Base-by-base conservation (phyloP, 495 filamentous ascomycete genomes). In the Alectoria sarmentosa region DNA sequence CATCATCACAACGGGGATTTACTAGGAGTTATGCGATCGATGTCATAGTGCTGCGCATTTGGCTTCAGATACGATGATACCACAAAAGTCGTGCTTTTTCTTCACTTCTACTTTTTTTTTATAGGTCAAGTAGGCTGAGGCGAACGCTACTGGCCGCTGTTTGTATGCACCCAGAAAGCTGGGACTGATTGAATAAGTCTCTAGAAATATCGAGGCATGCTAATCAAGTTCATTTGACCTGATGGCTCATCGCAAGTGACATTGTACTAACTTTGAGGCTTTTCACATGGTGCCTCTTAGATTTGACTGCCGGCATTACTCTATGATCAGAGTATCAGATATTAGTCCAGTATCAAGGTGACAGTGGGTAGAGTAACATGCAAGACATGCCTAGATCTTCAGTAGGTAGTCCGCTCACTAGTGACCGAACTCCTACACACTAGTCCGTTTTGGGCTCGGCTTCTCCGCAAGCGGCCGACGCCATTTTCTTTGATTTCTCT, bases 1-100 rank as follows among this genome's bases (percentile, higher is more conserved):
- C n/a, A n/a, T n/a, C n/a, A n/a, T n/a, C n/a, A n/a, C n/a, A n/a
- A n/a, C n/a, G n/a, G n/a, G n/a, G n/a, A n/a, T n/a, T n/a, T n/a
- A n/a, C n/a, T n/a, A n/a, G n/a, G n/a, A n/a, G n/a, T n/a, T n/a
- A n/a, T n/a, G n/a, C n/a, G n/a, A n/a, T 21, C 36, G 36, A 37
- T 37, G 36, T 4, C 46, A 49, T 26, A 49, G 30, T 54, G 14
- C 44, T 52, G 30, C 60, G 60, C 39, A 23, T 14, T 41, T 54
- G 54, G 36, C 56, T 66, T 34, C 41, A 41, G 59, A 61, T 62
- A 58, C 54, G n/a, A 66, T 55, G 65, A 66, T 66, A 66, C 65
- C 65, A 66, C 39, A 66, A 66, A 66, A 65, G 58, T 65, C 52
- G 56, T 52, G 42, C 55, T 59, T 59, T 46, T 46, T 39, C 26